These are phyloP conservation scores for Diaporthe australafricana DNA, from an alignment of 2,329 filamentous ascomycete species.

Conservation along the genomic window DNA sequence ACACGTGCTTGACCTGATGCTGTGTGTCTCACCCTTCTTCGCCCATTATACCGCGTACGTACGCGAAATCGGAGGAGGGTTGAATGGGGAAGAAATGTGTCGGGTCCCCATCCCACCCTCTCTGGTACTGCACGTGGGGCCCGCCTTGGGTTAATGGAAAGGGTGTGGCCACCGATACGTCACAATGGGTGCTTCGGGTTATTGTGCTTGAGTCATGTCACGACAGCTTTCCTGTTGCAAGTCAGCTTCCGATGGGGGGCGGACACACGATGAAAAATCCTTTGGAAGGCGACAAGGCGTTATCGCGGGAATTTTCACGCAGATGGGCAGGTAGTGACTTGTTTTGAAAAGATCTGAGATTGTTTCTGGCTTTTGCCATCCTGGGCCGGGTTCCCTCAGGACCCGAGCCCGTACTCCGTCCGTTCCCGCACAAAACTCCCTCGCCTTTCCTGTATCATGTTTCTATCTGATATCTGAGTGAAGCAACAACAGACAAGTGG, in stretches of 20 bases:
- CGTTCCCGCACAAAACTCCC: background rate
- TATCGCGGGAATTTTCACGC: background rate
- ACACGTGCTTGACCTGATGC: background rate
- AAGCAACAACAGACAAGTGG: background rate
- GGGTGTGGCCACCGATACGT: slow-evolving; percentile 29
- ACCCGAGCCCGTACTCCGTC: background rate
- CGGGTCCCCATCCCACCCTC: slow-evolving; percentile 12
- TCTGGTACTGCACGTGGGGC: slow-evolving; percentile 20
- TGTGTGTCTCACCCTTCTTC: background rate
- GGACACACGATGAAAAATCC: background rate
- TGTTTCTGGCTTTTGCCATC: slow-evolving; percentile 18
- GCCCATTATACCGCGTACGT: background rate
- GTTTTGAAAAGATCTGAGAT: slow-evolving; percentile 23
- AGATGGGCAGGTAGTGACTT: background rate
- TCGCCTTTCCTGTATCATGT: slow-evolving; percentile 8
- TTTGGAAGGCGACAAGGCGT: background rate
- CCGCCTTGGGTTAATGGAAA: background rate
- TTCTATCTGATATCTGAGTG: slow-evolving; percentile 15
- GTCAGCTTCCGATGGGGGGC: background rate
- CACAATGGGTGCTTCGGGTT: slow-evolving; percentile 19
- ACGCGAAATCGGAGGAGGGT: slow-evolving; percentile 18
- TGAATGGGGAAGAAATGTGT: background rate
- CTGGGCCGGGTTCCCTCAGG: background rate
- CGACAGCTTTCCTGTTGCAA: slow-evolving; percentile 10
- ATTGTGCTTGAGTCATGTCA: slow-evolving; percentile 34